Evolutionary conservation across 495 filamentous ascomycete species (phyloP).

Genomic region (Corynascus novoguineensis): DNA sequence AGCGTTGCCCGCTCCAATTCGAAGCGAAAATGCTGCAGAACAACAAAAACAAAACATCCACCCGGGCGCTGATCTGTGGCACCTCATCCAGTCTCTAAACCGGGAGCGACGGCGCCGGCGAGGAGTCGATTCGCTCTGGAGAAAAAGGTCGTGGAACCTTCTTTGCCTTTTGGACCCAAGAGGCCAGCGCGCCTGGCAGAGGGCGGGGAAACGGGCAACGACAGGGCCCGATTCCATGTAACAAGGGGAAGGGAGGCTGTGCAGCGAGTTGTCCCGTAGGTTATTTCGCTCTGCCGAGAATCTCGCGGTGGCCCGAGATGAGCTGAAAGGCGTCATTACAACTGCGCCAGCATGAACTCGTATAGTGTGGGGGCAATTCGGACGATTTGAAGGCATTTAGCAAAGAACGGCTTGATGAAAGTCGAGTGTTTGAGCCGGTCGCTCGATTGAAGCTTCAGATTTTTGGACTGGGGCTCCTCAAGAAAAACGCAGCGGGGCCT

Average conservation of each 20-base stretch:
- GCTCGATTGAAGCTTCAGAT: not conserved
- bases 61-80: not conserved
- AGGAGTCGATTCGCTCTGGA: not conserved
- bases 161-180: too few species aligned
- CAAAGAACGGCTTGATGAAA: not conserved
- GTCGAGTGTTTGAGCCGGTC: too few species aligned
- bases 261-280: constrained; percentile 9
- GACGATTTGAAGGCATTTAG: not conserved
- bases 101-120: not conserved
- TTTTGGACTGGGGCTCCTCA: not conserved
- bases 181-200: too few species aligned
- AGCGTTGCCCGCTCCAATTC: not conserved
- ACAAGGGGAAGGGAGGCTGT: constrained; percentile 17
- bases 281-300: not conserved
- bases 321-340: not conserved
- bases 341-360: too few species aligned
- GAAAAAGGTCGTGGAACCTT: not conserved
- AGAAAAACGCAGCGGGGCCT: not conserved
- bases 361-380: not conserved
- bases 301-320: constrained; percentile 7
- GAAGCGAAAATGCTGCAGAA: not conserved
- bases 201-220: too few species aligned
- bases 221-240: constrained; percentile 8
- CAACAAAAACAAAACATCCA: not conserved
- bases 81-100: not conserved